phyloP scores from a whole-genome alignment of 495 filamentous ascomycete species.

The Podospora australis region DNA sequence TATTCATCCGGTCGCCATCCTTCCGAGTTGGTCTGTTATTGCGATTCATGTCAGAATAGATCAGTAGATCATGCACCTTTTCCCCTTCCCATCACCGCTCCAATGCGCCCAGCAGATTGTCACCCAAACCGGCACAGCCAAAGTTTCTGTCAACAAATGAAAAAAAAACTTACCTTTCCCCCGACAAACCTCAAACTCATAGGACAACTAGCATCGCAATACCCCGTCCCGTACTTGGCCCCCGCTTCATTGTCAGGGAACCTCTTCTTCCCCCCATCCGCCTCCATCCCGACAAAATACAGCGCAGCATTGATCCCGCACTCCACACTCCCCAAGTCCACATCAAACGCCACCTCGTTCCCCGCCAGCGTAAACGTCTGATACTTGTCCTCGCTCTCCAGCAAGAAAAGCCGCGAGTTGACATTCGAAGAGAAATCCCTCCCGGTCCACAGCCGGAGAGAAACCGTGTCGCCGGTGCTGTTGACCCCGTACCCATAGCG shows the following conservation, averaged over 20 bases:
- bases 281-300: constrained; percentile 49
- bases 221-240: constrained; percentile 51
- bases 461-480: constrained; percentile 31
- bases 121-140: too few species aligned
- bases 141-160: neutral
- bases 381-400: constrained; percentile 41
- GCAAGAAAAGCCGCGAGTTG: constrained; percentile 46
- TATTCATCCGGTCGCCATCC: constrained; percentile 40
- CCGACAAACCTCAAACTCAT: constrained; percentile 36
- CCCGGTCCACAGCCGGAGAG: constrained; percentile 45
- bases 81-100: too few species aligned
- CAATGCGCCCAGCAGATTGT: too few species aligned
- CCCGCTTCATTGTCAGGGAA: constrained; percentile 42
- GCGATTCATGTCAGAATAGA: too few species aligned
- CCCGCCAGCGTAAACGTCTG: constrained; percentile 46
- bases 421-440: constrained; percentile 36
- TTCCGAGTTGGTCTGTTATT: constrained; percentile 46
- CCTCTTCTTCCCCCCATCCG: constrained; percentile 43
- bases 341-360: constrained; percentile 52
- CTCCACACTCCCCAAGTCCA: constrained; percentile 39
- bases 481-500: constrained; percentile 31
- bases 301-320: constrained; percentile 51
- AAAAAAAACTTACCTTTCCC: constrained; percentile 26
- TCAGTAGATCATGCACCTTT: too few species aligned
- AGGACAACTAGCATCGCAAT: constrained; percentile 51